Percentiles rank a stretch among this genome's conserved stretches.
These are phyloP conservation scores for Nicotiana tomentosiformis DNA, from an alignment of 257 asterid genomes.

Conservation along the genomic window DNA sequence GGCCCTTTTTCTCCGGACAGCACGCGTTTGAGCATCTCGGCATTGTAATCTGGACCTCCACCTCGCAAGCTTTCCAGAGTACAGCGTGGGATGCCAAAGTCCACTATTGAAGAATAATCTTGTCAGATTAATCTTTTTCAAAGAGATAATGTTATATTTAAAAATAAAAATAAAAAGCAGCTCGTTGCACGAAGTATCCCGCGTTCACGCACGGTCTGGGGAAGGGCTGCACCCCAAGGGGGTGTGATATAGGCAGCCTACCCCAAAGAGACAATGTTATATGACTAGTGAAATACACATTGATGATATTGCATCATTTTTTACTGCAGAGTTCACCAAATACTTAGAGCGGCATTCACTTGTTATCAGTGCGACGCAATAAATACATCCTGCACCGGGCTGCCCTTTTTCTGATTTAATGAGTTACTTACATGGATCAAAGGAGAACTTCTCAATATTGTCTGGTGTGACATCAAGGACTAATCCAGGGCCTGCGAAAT, in stretches of 20 bases:
- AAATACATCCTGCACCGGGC: background rate
- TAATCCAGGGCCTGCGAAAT: conserved; percentile 62
- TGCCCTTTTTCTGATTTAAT: background rate
- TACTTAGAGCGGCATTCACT: background rate
- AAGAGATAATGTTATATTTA: background rate
- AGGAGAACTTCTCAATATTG: conserved; percentile 51
- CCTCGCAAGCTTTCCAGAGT: conserved; percentile 51
- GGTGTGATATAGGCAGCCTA: too few species aligned
- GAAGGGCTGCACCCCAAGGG: too few species aligned
- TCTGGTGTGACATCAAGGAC: conserved; percentile 58
- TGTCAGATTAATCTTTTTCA: background rate
- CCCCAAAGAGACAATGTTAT: background rate
- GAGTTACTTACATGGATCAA: conserved; percentile 66
- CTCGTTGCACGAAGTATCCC: too few species aligned
- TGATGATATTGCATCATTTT: background rate
- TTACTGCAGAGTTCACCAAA: background rate
- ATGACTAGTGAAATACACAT: background rate
- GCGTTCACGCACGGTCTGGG: too few species aligned
- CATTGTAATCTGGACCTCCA: conserved; percentile 69
- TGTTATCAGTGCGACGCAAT: background rate
- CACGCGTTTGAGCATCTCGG: conserved; percentile 53
- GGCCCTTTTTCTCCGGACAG: conserved; percentile 72
- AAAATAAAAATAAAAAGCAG: too few species aligned
- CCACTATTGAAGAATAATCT: conserved; percentile 31
- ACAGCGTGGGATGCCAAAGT: conserved; percentile 80